These are phyloP conservation scores for Arabis alpina DNA, from an alignment of 345 rosid species.

Conservation along the genomic window DNA sequence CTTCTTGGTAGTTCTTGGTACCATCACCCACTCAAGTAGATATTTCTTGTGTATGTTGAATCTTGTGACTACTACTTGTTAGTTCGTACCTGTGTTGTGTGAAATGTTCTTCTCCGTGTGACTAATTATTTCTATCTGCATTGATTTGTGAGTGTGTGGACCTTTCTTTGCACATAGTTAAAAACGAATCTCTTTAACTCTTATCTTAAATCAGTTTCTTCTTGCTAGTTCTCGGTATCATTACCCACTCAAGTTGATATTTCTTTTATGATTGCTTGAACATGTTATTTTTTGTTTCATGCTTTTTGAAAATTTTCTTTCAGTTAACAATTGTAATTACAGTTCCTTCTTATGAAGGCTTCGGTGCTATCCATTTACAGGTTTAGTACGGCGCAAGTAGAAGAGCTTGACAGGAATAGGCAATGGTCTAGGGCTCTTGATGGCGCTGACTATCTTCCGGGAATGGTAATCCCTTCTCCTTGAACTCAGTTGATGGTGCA, in stretches of 20 bases:
- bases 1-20: too few species aligned
- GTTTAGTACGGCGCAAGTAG: conserved; percentile 82
- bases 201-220: not conserved
- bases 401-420: conserved; percentile 80
- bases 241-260: not conserved
- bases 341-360: conserved; percentile 29
- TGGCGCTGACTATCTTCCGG: conserved; percentile 98
- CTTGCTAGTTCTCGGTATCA: conserved; percentile 3
- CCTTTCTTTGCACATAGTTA: not conserved
- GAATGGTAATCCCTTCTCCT: conserved; percentile 62
- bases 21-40: too few species aligned
- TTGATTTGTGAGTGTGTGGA: conserved; percentile 5
- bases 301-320: not conserved
- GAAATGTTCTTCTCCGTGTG: conserved; percentile 1
- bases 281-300: not conserved
- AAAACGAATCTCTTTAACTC: not conserved
- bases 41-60: not conserved
- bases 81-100: not conserved
- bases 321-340: not conserved
- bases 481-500: not conserved
- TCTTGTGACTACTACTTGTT: conserved; percentile 2
- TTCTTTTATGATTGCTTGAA: conserved; percentile 10
- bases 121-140: not conserved
- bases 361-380: conserved; percentile 49
- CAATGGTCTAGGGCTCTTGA: conserved; percentile 99